Evolutionary conservation across 2,329 filamentous ascomycete genomes (phyloP).

Genomic region (Fusarium buxicola): DNA sequence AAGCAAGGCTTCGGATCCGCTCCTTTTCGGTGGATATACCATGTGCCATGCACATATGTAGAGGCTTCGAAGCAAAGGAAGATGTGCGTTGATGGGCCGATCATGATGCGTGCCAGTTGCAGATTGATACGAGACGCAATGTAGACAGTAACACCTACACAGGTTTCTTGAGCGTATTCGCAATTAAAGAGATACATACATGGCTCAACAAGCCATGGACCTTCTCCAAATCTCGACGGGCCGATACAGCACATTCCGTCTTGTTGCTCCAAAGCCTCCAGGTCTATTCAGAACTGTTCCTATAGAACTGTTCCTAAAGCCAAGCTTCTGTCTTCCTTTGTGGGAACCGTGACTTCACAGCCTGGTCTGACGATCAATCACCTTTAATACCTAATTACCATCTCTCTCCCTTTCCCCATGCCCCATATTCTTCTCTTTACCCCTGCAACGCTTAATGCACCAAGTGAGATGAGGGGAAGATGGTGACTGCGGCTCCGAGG

Average conservation of each 20-base stretch:
- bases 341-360: background rate
- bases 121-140: slow-evolving; percentile 5
- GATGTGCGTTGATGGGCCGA: slow-evolving; percentile 22
- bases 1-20: slow-evolving; percentile 42
- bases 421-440: slow-evolving; percentile 12
- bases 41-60: too few relatives aligned
- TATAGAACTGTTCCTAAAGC: too few relatives aligned
- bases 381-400: too few relatives aligned
- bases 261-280: background rate
- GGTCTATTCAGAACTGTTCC: background rate
- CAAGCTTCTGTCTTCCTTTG: background rate
- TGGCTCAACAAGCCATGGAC: slow-evolving; percentile 1
- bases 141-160: background rate
- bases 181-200: background rate
- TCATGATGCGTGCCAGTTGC: slow-evolving; percentile 13
- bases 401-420: slow-evolving; percentile 16
- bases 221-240: slow-evolving; percentile 14
- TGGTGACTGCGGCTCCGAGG: slow-evolving; percentile 43
- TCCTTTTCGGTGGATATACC: slow-evolving; percentile 16
- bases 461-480: slow-evolving; percentile 35
- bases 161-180: background rate
- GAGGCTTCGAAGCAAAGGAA: too few relatives aligned
- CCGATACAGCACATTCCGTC: background rate
- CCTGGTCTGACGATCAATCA: background rate
- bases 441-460: slow-evolving; percentile 9